Base-by-base conservation (phyloP, 2,329 filamentous ascomycete genomes). In the Aspergillus cejpii region DNA sequence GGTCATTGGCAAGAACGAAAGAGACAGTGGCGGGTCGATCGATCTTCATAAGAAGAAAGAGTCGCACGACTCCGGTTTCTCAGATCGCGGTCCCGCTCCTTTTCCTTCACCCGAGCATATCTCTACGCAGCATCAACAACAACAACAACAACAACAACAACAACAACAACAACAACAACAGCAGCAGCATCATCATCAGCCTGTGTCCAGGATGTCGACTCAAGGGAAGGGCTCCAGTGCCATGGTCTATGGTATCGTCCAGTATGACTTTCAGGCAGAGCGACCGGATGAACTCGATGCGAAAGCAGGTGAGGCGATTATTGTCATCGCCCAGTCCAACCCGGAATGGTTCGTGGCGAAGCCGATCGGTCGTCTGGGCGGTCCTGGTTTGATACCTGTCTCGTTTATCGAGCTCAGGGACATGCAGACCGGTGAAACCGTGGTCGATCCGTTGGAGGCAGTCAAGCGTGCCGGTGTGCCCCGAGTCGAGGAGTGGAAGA, bases 341-440 rank as follows among this genome's bases (percentile, higher is more conserved):
- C 88, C 91, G 4, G 92, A 98, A 68, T 98, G 92, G 92, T 97
- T 97, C 62, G 91, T 98, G 50, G 92, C 92, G 40, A 98, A 98
- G 70, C 92, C 92, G n/a, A 98, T 98, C 64, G 91, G 90, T 51
- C 79, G 92, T 54, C 76, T 98, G n/a, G 92, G 92, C 34, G 92
- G 92, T 1, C 92, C 92, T 1, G 92, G 92, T 31, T 71, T 98
- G 57, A 97, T 98, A 54, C 92, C 92, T 1, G 91, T 97, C 24
- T 94, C 90, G 0, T 97, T 95, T 65, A 87, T 98, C 56, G 89
- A 98, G 69, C 91, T 98, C 56, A 79, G 88, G 64, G 92, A 97
- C 66, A 95, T 96, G 85, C 80, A 82, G 4, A 89, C 87, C 1
- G 89, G 91, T 40, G 80, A 86, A 55, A 78, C 90, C 0, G 88